Conservation (phyloP, 257 asterid genomes). For the Agastache rugosa region DNA sequence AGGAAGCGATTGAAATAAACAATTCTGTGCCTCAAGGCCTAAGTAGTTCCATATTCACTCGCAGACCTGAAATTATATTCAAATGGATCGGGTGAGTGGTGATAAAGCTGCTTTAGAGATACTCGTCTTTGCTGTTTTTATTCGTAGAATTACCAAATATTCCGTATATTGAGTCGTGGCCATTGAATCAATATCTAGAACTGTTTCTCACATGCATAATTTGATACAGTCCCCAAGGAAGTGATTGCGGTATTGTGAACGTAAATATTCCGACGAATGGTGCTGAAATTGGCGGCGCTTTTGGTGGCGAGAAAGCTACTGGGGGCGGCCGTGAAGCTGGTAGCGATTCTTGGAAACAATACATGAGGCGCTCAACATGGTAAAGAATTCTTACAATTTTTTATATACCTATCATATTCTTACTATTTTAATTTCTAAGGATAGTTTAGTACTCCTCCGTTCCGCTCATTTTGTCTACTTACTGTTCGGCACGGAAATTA, state of each 20-base stretch:
- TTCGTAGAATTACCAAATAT: not conserved
- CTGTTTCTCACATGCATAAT: constrained; percentile 16
- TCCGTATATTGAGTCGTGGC: not conserved
- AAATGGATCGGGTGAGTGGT: constrained; percentile 92
- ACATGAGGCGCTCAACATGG: constrained; percentile 99
- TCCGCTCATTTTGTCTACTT: too few species aligned
- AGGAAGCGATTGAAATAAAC: constrained; percentile 90
- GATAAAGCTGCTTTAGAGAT: not conserved
- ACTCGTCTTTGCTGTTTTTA: not conserved
- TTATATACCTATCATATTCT: not conserved
- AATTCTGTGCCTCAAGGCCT: constrained; percentile 99
- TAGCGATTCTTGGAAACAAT: constrained; percentile 99
- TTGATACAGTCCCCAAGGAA: constrained; percentile 79
- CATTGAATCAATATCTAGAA: not conserved
- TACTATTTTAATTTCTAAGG: too few species aligned
- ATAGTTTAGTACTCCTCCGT: too few species aligned
- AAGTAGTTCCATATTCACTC: constrained; percentile 97
- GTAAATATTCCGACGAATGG: constrained; percentile 96
- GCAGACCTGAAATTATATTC: constrained; percentile 77
- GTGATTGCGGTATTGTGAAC: constrained; percentile 99
- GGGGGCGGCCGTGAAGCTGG: constrained; percentile 99
- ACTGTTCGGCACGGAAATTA: too few species aligned
- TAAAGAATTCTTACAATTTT: constrained; percentile 28
- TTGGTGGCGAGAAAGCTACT: constrained; percentile 98
- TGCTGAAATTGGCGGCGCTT: constrained; percentile 99